These are phyloP conservation scores for Byssochlamys sp. DNA, from an alignment of 2,329 filamentous ascomycete species.

Conservation along the genomic window DNA sequence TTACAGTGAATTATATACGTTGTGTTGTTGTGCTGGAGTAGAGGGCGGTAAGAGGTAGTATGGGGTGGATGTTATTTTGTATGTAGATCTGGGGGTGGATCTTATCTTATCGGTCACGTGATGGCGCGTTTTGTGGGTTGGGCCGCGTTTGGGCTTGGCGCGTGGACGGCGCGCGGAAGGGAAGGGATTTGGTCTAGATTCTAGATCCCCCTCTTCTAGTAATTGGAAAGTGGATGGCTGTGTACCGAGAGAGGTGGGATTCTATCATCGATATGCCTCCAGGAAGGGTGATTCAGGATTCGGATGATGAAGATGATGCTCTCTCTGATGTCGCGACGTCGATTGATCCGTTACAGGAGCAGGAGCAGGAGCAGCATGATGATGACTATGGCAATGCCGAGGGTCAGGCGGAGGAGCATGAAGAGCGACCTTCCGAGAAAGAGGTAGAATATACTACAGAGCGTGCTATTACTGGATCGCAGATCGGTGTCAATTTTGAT, in stretches of 20 bases:
- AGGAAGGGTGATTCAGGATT: constrained; percentile 35
- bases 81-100: too few relatives aligned
- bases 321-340: constrained; percentile 16
- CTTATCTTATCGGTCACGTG: constrained; percentile 23
- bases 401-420: not conserved
- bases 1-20: too few relatives aligned
- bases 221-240: not conserved
- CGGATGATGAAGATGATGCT: constrained; percentile 33
- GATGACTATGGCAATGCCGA: not conserved
- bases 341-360: constrained; percentile 10
- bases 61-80: not conserved
- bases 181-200: not conserved
- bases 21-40: too few relatives aligned
- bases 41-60: too few relatives aligned
- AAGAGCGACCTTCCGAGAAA: not conserved
- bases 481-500: constrained; percentile 28
- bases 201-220: not conserved
- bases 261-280: constrained; percentile 20
- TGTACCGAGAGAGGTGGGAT: not conserved
- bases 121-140: constrained; percentile 14
- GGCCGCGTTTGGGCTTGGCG: constrained; percentile 3
- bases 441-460: not conserved
- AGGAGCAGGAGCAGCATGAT: constrained; percentile 4
- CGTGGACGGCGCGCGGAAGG: constrained; percentile 1
- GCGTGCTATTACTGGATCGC: constrained; percentile 6